These are phyloP conservation scores for Pythium aristosporum DNA, from an alignment of 352 stramenopile species.

Conservation along the genomic window DNA sequence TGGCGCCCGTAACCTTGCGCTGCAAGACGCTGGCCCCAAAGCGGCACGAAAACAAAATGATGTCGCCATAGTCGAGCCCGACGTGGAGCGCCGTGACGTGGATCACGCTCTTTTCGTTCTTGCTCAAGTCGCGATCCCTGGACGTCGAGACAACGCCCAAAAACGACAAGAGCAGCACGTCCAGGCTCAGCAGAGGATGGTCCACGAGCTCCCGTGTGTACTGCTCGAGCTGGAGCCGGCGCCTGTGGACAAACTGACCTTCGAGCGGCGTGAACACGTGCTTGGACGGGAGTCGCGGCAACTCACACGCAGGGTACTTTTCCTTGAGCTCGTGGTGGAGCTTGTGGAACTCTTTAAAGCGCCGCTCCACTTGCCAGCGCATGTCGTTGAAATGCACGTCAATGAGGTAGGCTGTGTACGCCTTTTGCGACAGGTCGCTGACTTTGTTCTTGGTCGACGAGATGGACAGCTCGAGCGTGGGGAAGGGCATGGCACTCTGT, in stretches of 20 bases:
- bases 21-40: constrained; percentile 80
- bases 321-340: constrained; percentile 70
- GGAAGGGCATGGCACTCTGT: constrained; percentile 60
- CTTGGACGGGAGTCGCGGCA: constrained; percentile 60
- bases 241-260: constrained; percentile 58
- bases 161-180: constrained; percentile 77
- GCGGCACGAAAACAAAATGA: constrained; percentile 78
- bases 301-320: constrained; percentile 38
- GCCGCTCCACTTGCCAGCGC: constrained; percentile 61
- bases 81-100: constrained; percentile 77
- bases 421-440: constrained; percentile 71
- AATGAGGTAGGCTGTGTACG: constrained; percentile 72
- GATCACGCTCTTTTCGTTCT: constrained; percentile 61
- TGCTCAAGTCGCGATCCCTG: constrained; percentile 56
- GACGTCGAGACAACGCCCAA: constrained; percentile 71
- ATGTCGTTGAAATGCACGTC: constrained; percentile 71
- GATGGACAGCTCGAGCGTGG: constrained; percentile 60
- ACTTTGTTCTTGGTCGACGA: constrained; percentile 70
- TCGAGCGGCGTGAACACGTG: constrained; percentile 66
- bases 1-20: constrained; percentile 76
- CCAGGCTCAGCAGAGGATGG: constrained; percentile 44
- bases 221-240: constrained; percentile 62
- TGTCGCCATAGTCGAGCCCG: constrained; percentile 66
- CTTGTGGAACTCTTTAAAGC: constrained; percentile 64
- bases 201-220: constrained; percentile 58